Evolutionary conservation across 1,139 yeast species (phyloP).

Genomic region (Debaryomyces sp.): DNA sequence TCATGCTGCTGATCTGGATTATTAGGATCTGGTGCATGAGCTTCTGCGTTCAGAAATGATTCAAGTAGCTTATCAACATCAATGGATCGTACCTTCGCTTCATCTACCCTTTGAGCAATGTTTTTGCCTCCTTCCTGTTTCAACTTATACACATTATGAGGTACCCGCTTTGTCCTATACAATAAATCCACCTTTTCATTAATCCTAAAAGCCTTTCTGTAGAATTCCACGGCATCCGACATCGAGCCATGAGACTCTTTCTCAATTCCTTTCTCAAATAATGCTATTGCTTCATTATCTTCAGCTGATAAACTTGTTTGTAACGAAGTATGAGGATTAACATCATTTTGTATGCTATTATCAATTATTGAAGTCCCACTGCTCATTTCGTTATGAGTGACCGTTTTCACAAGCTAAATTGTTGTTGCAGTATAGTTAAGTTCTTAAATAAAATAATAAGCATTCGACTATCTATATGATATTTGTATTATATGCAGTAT

Average conservation of each 20-base stretch:
- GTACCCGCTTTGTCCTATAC: conserved; percentile 57
- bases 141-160: conserved; percentile 26
- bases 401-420: no score
- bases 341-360: not conserved
- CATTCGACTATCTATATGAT: not conserved
- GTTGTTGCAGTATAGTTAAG: not conserved
- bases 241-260: conserved; percentile 75
- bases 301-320: conserved; percentile 12
- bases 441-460: not conserved
- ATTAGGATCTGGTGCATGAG: conserved; percentile 30
- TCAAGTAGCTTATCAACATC: conserved; percentile 37
- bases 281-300: conserved; percentile 52
- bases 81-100: conserved; percentile 36
- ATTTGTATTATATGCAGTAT: not conserved
- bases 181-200: conserved; percentile 70
- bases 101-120: conserved; percentile 31
- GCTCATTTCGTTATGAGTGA: conserved; percentile 10
- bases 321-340: not conserved
- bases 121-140: conserved; percentile 35
- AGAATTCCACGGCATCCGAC: conserved; percentile 77
- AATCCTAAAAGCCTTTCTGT: conserved; percentile 70
- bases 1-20: conserved; percentile 21
- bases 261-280: conserved; percentile 72
- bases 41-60: conserved; percentile 34
- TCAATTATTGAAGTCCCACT: conserved; percentile 13